Base-by-base conservation (phyloP, 768 basidiomycete species). In the Russula emetica region DNA sequence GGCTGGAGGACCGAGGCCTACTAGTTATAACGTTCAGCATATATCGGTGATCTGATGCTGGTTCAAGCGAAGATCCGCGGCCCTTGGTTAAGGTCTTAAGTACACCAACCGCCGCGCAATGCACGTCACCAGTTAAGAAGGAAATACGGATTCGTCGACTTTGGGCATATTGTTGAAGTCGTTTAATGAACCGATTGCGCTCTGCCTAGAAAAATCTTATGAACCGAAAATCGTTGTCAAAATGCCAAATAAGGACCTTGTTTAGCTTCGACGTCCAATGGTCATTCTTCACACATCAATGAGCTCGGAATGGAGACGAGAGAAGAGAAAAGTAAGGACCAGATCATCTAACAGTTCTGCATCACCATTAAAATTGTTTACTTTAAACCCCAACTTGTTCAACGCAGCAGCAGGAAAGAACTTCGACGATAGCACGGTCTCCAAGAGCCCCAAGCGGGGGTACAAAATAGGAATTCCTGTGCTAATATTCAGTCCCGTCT, bases 341-440 rank as follows among this genome's bases (percentile, higher is more conserved):
- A 95, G 77, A 76, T 99, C 96, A 74, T 98, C 96, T 60, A 98
- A 80, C 30, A 99, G 76, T 74, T 98, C 97, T 0, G 94, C 90
- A 50, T 92, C 90, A n/a, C 83, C 83, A 73, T 94, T 94, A 74
- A 94, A 94, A 72, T 92, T 90, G 72, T 95, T 93, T 36, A 92
- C 86, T 36, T 83, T 82, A 49, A 94, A 72, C 20, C 89, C 88
- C 56, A 90, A 66, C 71, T 83, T 82, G 8, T 88, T 89, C 6
- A 98, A 78, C 3, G 85, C 81, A 47, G 87, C 83, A 47, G 97
- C 75, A 2, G 95, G 94, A 72, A 97, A 97, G 55, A 88, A 79
- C 74, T 88, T 94, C 32, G 84, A 86, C 51, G 89, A 88, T 32
- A 98, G 76, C 9, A 88, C 82, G 26, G 76, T 78, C 73, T 91